Evolutionary conservation across 352 stramenopile genomes (phyloP).

Genomic region (Phytophthora rubi): DNA sequence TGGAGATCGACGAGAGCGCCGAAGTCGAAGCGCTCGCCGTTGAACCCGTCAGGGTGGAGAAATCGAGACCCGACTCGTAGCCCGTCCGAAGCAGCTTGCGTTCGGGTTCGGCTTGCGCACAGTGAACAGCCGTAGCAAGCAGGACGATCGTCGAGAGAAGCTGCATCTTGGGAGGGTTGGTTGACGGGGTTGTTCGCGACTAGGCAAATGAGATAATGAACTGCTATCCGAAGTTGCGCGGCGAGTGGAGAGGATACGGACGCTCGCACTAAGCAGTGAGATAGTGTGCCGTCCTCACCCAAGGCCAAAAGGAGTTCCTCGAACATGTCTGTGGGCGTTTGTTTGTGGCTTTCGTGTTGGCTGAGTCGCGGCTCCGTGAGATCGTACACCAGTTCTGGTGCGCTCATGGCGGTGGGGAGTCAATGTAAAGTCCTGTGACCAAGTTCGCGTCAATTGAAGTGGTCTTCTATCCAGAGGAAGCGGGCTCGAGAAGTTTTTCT

Average conservation of each 20-base stretch:
- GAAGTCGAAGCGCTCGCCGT: background rate
- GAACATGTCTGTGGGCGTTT: background rate
- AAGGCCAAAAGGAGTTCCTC: background rate
- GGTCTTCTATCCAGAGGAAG: background rate
- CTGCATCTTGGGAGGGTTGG: background rate
- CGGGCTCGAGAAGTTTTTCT: background rate
- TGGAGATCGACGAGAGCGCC: background rate
- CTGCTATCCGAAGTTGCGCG: background rate
- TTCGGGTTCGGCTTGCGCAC: background rate
- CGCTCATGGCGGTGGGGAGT: background rate
- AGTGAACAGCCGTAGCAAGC: background rate
- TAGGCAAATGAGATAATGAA: slow-evolving; percentile 3
- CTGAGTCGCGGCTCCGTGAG: background rate
- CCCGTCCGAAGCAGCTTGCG: background rate
- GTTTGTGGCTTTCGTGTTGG: background rate
- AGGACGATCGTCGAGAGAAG: background rate
- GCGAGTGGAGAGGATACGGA: background rate
- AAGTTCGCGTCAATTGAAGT: background rate
- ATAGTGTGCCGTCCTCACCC: background rate
- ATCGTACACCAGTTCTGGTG: background rate
- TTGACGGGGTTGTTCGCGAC: background rate
- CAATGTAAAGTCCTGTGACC: background rate
- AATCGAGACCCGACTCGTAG: background rate
- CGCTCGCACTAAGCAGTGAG: background rate
- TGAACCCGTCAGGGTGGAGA: background rate